phyloP scores from a whole-genome alignment of 73 alveolate genomes.

The Paraurostyla sp. region DNA sequence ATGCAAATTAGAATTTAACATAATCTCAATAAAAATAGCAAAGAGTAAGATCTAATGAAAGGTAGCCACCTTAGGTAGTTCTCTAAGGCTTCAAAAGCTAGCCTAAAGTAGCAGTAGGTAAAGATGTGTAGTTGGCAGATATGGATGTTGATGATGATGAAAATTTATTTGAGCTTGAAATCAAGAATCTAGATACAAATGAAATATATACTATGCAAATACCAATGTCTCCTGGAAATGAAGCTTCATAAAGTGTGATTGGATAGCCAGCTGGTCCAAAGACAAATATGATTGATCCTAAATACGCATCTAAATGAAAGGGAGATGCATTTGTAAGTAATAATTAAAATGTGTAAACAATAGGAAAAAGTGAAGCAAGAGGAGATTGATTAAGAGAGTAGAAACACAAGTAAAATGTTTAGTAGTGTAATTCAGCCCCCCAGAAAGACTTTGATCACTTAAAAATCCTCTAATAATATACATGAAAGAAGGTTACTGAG shows the following conservation, averaged over 20 bases:
- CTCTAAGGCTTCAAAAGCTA: no score
- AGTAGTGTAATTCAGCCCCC: no score
- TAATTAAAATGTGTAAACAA: no score
- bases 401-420: no score
- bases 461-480: no score
- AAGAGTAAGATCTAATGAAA: background rate
- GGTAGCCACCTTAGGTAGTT: background rate
- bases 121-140: no score
- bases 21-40: background rate
- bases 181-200: conserved; percentile 58
- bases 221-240: conserved; percentile 14
- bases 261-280: background rate
- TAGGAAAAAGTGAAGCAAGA: background rate
- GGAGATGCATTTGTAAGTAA: background rate
- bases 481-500: no score
- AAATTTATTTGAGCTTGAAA: conserved; percentile 37
- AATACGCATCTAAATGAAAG: conserved; percentile 1
- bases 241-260: background rate
- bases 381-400: background rate
- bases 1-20: background rate
- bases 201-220: conserved; percentile 50
- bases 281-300: background rate
- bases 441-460: no score
- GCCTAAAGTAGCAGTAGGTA: no score
- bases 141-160: conserved; percentile 15